Evolutionary conservation across 2,329 filamentous ascomycete genomes (phyloP), one percentile per base, ranked within the genome.

Genomic region (Penicillium sp.): DNA sequence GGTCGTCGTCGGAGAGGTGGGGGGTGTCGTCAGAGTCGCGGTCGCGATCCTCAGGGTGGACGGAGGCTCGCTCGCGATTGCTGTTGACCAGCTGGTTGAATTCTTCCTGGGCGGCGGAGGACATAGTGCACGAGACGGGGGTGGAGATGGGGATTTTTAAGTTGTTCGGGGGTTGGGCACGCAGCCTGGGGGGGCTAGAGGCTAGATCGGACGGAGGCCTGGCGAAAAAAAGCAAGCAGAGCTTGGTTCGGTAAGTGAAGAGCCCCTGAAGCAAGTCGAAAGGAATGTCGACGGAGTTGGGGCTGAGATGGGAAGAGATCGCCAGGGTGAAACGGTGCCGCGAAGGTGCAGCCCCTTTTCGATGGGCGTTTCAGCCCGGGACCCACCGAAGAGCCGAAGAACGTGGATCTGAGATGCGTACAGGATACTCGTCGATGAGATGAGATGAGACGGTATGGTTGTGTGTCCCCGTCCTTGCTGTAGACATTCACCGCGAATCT

Each of bases 101-200:
- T 69, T 78, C 76, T 64, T 78, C 76, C 62, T 76, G 75, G 45
- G 75, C 75, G 30, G 75, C 75, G 30, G 65, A 54, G 52, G 74
- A 72, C 74, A 76, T 76, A 36, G 52, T 72, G 68, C 65, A 62
- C 60, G 43, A 33, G 52, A 47, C 46, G 23, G 33, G 37, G 26
- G 59, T 54, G 47, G 54, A 21, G 21, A 29, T 34, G 43, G 54
- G 42, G 54, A 47, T 37, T 54, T 51, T 59, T 53, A 53, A 49
- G 45, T 36, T 49, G 42, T 43, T 36, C 26, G 32, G 30, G 33
- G 42, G 30, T 36, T 39, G 34, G 37, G 39, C 39, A 20, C 39
- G 30, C 20, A 21, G n/a, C 18, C 17, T 27, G 18, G 33, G 21
- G 43, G 47, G 45, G 40, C 26, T 18, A 44, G 27, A 24, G 32